These are phyloP conservation scores for Malus sieversii DNA, from an alignment of 306 rosid genomes.

Conservation along the genomic window DNA sequence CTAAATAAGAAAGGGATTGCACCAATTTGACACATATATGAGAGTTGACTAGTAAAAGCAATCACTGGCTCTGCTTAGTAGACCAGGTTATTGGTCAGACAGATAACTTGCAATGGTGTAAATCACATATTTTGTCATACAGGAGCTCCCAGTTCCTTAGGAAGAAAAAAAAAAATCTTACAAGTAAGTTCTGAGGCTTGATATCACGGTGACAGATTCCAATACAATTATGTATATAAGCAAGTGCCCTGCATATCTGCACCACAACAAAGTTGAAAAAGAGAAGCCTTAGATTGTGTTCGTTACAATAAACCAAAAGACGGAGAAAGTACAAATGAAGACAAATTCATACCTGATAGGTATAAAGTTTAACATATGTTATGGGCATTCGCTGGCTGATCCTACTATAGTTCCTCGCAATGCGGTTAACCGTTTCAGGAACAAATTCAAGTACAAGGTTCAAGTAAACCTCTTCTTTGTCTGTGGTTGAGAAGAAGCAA, in stretches of 20 bases:
- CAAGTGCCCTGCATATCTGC: conserved; percentile 98
- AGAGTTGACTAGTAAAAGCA: neutral
- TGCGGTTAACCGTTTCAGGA: conserved; percentile 86
- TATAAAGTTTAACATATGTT: conserved; percentile 86
- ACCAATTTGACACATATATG: neutral
- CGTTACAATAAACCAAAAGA: neutral
- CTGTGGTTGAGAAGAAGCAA: conserved; percentile 86
- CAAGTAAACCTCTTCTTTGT: conserved; percentile 88
- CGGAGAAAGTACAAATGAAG: neutral
- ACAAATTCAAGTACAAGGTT: conserved; percentile 96
- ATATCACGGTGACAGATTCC: conserved; percentile 98
- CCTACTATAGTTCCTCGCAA: conserved; percentile 85
- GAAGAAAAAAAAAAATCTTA: conserved; percentile 30
- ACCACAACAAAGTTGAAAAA: conserved; percentile 7
- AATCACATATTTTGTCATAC: neutral
- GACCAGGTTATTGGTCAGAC: neutral
- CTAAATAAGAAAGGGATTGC: neutral
- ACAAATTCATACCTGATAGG: conserved; percentile 64
- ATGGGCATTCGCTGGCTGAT: conserved; percentile 92
- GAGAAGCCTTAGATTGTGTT: neutral
- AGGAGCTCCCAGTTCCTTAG: neutral
- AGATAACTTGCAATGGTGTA: neutral
- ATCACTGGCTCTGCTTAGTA: neutral
- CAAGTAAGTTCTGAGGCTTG: conserved; percentile 97
- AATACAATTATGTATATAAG: conserved; percentile 90